Conservation (phyloP, 1,284 basidiomycete species). For the Leccinum fuscescens region DNA sequence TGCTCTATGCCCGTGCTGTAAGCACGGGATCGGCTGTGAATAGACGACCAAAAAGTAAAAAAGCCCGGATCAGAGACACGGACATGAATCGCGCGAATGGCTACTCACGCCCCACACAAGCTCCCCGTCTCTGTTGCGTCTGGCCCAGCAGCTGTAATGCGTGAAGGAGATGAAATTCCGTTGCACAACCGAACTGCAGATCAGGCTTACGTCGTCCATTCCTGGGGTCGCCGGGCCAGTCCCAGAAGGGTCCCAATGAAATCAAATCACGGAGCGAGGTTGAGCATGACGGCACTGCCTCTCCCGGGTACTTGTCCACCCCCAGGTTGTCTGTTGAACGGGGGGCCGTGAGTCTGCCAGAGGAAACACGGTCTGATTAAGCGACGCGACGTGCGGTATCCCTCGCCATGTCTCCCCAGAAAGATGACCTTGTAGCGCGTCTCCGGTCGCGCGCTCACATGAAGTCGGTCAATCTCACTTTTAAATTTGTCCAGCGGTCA, state of each 20-base stretch:
- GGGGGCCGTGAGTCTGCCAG: background rate
- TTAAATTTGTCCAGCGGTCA: conserved; percentile 56
- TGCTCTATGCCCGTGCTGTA: conserved; percentile 64
- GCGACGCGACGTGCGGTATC: conserved; percentile 41
- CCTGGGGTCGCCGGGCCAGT: conserved; percentile 26
- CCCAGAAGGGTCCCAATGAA: background rate
- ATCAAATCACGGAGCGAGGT: background rate
- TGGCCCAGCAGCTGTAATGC: conserved; percentile 55
- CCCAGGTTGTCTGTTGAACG: conserved; percentile 66
- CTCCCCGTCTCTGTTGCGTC: conserved; percentile 66
- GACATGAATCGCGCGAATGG: background rate
- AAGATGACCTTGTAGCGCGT: conserved; percentile 63
- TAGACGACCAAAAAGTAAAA: background rate
- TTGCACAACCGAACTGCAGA: background rate
- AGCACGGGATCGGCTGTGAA: conserved; percentile 70
- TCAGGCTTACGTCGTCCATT: conserved; percentile 56
- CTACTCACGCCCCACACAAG: conserved; percentile 77
- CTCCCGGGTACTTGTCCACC: conserved; percentile 59
- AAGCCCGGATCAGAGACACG: background rate
- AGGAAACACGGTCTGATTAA: background rate
- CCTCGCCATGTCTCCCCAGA: conserved; percentile 71
- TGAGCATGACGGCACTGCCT: conserved; percentile 35
- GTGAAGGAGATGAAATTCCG: background rate
- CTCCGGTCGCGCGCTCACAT: conserved; percentile 37
- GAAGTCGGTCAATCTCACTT: conserved; percentile 43